Evolutionary conservation across 163 green algal species (phyloP), one percentile per base, ranked within the genome.

Genomic region (Prototheca cutis): DNA sequence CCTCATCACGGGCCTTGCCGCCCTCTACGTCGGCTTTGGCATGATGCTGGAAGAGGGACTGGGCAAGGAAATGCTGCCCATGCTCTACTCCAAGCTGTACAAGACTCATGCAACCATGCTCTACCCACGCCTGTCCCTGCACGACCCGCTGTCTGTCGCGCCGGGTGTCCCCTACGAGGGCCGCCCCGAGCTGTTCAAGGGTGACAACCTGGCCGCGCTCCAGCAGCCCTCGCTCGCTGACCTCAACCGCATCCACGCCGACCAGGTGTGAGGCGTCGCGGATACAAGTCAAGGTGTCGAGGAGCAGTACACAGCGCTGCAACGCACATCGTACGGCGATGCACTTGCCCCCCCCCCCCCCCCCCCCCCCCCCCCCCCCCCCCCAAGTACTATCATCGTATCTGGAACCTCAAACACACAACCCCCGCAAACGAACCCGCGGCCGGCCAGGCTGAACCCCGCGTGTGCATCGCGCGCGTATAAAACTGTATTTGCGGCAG

Each of bases 51-150:
- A 62, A 40, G 56, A 62, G 23, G n/a, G 27, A 7, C 23, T 31
- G 40, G 56, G 56, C 56, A 45, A 55, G 40, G 56, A 62, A 25
- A 48, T 62, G 24, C 56, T 62, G 40, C 56, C 56, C 56, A 49
- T 54, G 32, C 31, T 62, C 56, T 62, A 54, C 40, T 36, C 56
- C 56, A 62, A 62, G 56, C n/a, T 17, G 39, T 40, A 27, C 40
- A 36, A 36, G 36, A 31, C 27, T 40, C 56, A 62, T 25, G 56
- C 56, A 21, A 17, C 7, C 34, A 25, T 31, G 18, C 27, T 62
- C 15, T 62, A 30, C 36, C 56, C 56, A 24, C 40, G 42, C n/a
- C n/a, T 62, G 17, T 47, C 27, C n/a, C 18, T 31, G 8, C 27
- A 19, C 0, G 56, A 62, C 39, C 40, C 25, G 8, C 56, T 39